Conservation (phyloP, 208 protist genomes). For the Borovskyia barvae region DNA sequence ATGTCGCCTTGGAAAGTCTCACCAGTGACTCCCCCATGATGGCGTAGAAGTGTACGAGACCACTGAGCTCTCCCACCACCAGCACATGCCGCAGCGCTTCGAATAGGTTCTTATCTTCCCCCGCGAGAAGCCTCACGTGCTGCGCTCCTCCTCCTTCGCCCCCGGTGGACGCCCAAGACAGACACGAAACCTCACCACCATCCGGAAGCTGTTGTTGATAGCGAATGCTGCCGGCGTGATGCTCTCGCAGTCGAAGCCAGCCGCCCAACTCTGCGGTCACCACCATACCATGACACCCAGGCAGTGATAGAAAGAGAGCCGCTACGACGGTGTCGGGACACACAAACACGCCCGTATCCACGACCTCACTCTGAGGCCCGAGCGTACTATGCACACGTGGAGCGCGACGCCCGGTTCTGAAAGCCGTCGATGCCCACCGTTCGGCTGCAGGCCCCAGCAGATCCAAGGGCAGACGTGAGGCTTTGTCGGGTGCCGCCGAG, state of each 20-base stretch:
- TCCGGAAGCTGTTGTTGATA: constrained; percentile 41
- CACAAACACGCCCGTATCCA: constrained; percentile 43
- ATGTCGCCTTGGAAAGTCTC: constrained; percentile 24
- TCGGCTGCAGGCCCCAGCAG: constrained; percentile 12
- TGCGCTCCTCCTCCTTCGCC: constrained; percentile 3
- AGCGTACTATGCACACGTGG: constrained; percentile 22
- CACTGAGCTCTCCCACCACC: constrained; percentile 32
- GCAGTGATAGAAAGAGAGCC: constrained; percentile 16
- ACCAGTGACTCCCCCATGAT: constrained; percentile 26
- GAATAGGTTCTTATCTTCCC: too few species aligned
- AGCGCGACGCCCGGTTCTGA: constrained; percentile 1
- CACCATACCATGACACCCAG: constrained; percentile 10
- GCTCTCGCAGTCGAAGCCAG: constrained; percentile 53
- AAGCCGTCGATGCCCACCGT: constrained; percentile 20
- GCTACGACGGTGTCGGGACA: constrained; percentile 38
- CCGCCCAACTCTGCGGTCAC: constrained; percentile 43
- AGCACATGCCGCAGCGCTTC: not conserved
- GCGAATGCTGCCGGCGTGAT: constrained; percentile 30
- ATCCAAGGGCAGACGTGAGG: constrained; percentile 19
- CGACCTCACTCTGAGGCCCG: constrained; percentile 24
- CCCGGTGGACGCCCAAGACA: constrained; percentile 15
- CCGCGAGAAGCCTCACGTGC: too few species aligned
- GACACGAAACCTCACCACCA: constrained; percentile 28
- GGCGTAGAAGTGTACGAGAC: constrained; percentile 25
- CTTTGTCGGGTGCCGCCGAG: constrained; percentile 6